These are phyloP conservation scores for Waitea zeae DNA, from an alignment of 1,284 basidiomycete species.

Conservation along the genomic window DNA sequence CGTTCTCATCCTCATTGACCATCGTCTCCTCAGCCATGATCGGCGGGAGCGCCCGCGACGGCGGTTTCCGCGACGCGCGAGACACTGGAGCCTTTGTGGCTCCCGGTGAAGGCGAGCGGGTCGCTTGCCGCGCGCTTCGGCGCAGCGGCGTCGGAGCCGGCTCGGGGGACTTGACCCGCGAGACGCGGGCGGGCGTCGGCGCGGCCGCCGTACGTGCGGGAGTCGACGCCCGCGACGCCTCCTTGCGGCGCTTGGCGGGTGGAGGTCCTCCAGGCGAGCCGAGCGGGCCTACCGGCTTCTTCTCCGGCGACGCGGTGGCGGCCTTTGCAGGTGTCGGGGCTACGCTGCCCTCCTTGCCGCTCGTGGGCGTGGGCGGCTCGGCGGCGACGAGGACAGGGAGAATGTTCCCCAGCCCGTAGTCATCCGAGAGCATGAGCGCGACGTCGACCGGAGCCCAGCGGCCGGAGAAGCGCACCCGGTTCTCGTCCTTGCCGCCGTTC, in stretches of 20 bases:
- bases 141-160: constrained; percentile 7
- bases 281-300: constrained; percentile 20
- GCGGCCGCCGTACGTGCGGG: too few species aligned
- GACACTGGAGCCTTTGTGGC: constrained; percentile 4
- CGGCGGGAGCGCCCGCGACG: not conserved
- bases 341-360: constrained; percentile 14
- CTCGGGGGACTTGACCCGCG: constrained; percentile 3
- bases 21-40: constrained; percentile 36
- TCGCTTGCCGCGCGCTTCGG: constrained; percentile 6
- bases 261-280: constrained; percentile 18
- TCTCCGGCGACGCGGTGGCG: constrained; percentile 16
- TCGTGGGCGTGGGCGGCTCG: constrained; percentile 61
- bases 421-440: constrained; percentile 47
- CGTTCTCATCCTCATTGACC: constrained; percentile 35
- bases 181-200: constrained; percentile 23
- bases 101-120: constrained; percentile 4
- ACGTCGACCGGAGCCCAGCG: constrained; percentile 70
- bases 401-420: constrained; percentile 43
- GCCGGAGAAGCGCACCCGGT: constrained; percentile 67
- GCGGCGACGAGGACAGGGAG: constrained; percentile 58
- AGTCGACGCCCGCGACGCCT: too few species aligned
- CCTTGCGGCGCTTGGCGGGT: constrained; percentile 42
- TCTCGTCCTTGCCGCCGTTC: constrained; percentile 42
- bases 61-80: constrained; percentile 3
- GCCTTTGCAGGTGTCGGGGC: constrained; percentile 13